phyloP scores from a whole-genome alignment of 352 stramenopile species.

The Globisporangium perplexum region DNA sequence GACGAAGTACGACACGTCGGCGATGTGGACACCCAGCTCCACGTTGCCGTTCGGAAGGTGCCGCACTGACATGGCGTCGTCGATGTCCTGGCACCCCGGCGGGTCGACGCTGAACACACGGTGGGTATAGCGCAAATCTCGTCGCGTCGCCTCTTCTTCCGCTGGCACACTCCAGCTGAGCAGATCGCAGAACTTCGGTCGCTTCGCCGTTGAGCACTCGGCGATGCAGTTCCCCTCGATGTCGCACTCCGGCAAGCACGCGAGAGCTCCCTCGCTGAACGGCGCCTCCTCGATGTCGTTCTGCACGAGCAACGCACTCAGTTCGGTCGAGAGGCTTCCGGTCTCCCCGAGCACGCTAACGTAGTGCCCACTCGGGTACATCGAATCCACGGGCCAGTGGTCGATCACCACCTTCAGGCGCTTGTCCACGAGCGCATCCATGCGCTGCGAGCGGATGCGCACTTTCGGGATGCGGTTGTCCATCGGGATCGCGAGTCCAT shows the following conservation, averaged over 20 bases:
- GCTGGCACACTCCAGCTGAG: conserved; percentile 64
- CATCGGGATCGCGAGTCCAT: conserved; percentile 77
- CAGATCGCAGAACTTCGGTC: conserved; percentile 39
- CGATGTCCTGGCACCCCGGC: conserved; percentile 87
- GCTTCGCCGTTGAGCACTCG: conserved; percentile 74
- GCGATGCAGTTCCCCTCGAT: conserved; percentile 58
- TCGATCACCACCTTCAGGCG: conserved; percentile 82
- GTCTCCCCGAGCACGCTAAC: conserved; percentile 57
- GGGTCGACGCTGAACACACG: conserved; percentile 89
- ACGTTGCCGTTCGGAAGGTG: conserved; percentile 73
- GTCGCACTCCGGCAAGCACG: conserved; percentile 73
- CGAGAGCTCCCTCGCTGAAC: conserved; percentile 83
- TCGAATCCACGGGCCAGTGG: conserved; percentile 67
- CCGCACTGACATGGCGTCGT: conserved; percentile 87
- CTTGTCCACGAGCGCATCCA: conserved; percentile 70
- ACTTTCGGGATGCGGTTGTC: conserved; percentile 75
- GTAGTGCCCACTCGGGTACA: conserved; percentile 80
- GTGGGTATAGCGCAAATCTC: conserved; percentile 64
- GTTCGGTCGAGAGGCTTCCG: conserved; percentile 67
- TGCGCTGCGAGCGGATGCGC: conserved; percentile 71
- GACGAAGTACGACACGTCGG: conserved; percentile 99
- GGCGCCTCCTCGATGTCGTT: conserved; percentile 77
- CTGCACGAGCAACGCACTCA: conserved; percentile 76
- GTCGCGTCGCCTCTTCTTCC: conserved; percentile 41
- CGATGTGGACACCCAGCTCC: conserved; percentile 98